Percentiles rank a stretch among this genome's conserved stretches.
phyloP scores from a whole-genome alignment of 176 grass and related monocot species.

The Cenchrus fungigraminus region DNA sequence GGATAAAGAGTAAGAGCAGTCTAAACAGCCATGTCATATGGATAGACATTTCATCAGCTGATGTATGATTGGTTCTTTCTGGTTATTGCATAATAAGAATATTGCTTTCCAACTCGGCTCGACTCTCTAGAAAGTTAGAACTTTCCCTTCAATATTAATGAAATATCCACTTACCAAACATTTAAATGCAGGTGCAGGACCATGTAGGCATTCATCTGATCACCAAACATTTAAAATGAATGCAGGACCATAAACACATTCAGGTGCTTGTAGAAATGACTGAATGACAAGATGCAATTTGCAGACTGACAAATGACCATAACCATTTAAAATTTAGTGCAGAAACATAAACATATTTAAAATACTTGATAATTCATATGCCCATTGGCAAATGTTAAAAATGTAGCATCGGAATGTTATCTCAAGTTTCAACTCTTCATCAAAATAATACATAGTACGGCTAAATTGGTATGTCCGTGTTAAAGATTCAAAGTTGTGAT shows the following conservation, averaged over 20 bases:
- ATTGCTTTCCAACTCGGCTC: constrained; percentile 47
- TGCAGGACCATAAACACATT: constrained; percentile 3
- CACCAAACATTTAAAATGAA: constrained; percentile 46
- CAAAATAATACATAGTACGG: neutral
- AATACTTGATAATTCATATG: constrained; percentile 9
- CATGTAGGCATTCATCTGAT: neutral
- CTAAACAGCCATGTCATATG: constrained; percentile 54
- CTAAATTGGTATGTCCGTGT: constrained; percentile 11
- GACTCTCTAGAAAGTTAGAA: constrained; percentile 42
- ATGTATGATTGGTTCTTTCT: constrained; percentile 40
- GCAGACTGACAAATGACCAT: neutral
- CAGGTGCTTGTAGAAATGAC: neutral
- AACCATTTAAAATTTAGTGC: too few relatives aligned
- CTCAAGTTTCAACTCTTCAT: constrained; percentile 16
- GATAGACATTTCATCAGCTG: constrained; percentile 40
- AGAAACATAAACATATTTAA: neutral
- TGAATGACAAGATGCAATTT: constrained; percentile 28
- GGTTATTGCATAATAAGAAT: constrained; percentile 47
- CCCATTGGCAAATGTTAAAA: neutral
- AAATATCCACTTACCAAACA: constrained; percentile 52
- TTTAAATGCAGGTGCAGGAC: constrained; percentile 27
- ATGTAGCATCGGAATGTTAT: neutral
- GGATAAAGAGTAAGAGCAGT: constrained; percentile 37
- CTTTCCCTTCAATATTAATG: constrained; percentile 58
- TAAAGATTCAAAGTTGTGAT: constrained; percentile 25